Evolutionary conservation across 1,284 basidiomycete species (phyloP).

Genomic region (Microbotryum saponariae): DNA sequence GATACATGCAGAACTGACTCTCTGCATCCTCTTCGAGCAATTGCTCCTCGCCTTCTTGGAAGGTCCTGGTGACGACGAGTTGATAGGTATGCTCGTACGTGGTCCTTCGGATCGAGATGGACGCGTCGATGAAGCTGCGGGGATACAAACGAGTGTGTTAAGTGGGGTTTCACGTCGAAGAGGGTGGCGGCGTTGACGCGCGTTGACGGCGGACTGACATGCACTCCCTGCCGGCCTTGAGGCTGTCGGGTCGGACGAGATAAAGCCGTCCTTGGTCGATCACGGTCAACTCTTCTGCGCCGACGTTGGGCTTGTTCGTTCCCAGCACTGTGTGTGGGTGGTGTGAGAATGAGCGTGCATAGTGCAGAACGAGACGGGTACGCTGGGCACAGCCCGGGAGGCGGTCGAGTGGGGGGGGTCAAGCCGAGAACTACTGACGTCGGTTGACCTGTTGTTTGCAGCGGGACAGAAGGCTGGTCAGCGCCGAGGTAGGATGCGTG

Average conservation of each 20-base stretch:
- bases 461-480: too few species aligned
- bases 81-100: slow-evolving; percentile 84
- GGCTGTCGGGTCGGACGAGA: slow-evolving; percentile 79
- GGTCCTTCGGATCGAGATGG: slow-evolving; percentile 79
- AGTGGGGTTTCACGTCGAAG: too few species aligned
- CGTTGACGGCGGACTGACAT: slow-evolving; percentile 62
- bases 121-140: slow-evolving; percentile 83
- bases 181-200: neutral
- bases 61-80: slow-evolving; percentile 90
- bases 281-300: slow-evolving; percentile 75
- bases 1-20: slow-evolving; percentile 52
- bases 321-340: too few species aligned
- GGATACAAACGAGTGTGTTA: slow-evolving; percentile 2
- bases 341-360: too few species aligned
- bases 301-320: too few species aligned
- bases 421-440: too few species aligned
- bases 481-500: too few species aligned
- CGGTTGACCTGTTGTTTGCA: too few species aligned
- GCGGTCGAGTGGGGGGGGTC: too few species aligned
- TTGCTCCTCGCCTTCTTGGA: slow-evolving; percentile 91
- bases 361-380: too few species aligned
- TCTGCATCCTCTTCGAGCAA: slow-evolving; percentile 90
- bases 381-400: too few species aligned
- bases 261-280: slow-evolving; percentile 87
- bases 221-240: slow-evolving; percentile 91